Percentiles rank a stretch among this genome's conserved stretches.
phyloP scores from a whole-genome alignment of 257 asterid genomes.

The Solanum medicagineum region DNA sequence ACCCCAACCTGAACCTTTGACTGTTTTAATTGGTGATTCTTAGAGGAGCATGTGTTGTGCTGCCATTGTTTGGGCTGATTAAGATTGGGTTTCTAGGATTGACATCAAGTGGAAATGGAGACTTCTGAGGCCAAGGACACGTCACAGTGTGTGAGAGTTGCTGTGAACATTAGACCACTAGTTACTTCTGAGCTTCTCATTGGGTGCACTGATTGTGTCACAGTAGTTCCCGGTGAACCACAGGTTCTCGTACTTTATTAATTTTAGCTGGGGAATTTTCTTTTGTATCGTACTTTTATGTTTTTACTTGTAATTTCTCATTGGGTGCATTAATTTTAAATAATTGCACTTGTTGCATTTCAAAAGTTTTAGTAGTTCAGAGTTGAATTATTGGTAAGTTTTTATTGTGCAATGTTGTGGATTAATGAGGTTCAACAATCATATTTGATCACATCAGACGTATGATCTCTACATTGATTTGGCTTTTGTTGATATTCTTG shows the following conservation, averaged over 20 bases:
- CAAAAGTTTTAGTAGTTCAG: neutral
- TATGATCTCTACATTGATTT: neutral
- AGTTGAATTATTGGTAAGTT: neutral
- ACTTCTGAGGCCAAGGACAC: conserved; percentile 32
- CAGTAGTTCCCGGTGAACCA: conserved; percentile 58
- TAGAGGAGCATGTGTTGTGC: neutral
- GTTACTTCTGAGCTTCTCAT: conserved; percentile 83
- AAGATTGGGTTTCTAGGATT: neutral
- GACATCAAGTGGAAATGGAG: conserved; percentile 37
- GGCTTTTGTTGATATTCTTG: conserved; percentile 1
- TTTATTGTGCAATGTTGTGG: neutral
- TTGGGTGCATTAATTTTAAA: neutral
- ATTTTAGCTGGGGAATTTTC: neutral
- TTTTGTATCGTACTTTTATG: neutral
- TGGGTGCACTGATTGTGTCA: conserved; percentile 83
- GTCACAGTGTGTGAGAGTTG: conserved; percentile 78
- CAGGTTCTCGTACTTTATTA: conserved; percentile 39
- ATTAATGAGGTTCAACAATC: neutral
- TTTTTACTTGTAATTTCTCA: neutral
- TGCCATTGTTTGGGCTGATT: neutral
- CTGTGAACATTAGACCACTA: conserved; percentile 76
- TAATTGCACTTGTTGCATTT: neutral
- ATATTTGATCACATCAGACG: neutral
- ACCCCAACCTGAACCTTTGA: neutral
- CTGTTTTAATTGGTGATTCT: neutral